Conservation (phyloP, 129 eudicot genomes). For the Solidago caesia region DNA sequence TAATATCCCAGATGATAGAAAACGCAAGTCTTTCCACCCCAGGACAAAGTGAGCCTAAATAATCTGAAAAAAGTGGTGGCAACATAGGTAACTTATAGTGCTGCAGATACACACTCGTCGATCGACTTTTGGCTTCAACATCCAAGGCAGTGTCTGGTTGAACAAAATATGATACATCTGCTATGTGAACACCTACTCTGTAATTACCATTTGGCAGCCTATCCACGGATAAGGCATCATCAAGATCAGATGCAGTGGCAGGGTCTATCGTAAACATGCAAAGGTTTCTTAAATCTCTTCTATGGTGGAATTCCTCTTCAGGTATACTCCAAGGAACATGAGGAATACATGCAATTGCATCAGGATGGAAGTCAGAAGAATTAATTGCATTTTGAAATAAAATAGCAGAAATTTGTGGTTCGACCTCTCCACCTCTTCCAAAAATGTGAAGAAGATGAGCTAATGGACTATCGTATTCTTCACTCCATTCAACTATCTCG, state of each 20-base stretch:
- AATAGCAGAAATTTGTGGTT: conserved; percentile 77
- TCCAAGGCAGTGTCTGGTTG: conserved; percentile 72
- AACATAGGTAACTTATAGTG: conserved; percentile 66
- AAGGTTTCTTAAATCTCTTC: conserved; percentile 73
- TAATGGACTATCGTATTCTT: conserved; percentile 56
- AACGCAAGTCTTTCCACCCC: conserved; percentile 88
- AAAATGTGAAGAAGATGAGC: conserved; percentile 54
- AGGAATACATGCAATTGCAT: conserved; percentile 64
- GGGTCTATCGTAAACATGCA: conserved; percentile 89
- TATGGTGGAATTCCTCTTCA: conserved; percentile 41
- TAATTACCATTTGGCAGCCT: conserved; percentile 44
- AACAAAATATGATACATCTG: conserved; percentile 88
- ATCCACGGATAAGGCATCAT: conserved; percentile 89
- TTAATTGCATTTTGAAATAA: conserved; percentile 65
- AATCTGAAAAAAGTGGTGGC: conserved; percentile 70
- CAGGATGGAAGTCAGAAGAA: conserved; percentile 58
- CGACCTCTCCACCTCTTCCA: conserved; percentile 73
- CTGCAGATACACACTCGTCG: conserved; percentile 69
- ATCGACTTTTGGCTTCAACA: conserved; percentile 67
- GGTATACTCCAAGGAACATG: conserved; percentile 62
- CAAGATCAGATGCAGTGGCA: conserved; percentile 73
- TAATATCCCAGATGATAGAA: conserved; percentile 84
- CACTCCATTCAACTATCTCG: conserved; percentile 65
- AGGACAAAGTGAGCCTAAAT: conserved; percentile 75
- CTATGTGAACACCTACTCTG: conserved; percentile 93